Evolutionary conservation across 805 yeast species (phyloP), one percentile per base, ranked within the genome.

Genomic region (Ogataea siamensis): DNA sequence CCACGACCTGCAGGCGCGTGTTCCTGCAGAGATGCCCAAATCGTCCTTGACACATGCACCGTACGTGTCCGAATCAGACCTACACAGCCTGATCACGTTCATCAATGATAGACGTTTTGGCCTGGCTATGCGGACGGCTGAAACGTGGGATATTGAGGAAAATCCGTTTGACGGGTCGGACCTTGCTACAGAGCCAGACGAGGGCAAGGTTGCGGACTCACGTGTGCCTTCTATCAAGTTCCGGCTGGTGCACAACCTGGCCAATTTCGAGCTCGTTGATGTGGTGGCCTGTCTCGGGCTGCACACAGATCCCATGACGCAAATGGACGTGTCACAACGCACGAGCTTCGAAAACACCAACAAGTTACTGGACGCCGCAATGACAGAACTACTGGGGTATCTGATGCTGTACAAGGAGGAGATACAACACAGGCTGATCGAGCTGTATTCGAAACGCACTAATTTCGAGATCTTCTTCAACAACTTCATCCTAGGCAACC

Each of bases 11-110:
- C 76, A 70, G 45, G 87, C 86, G 0, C 63, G 66, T 4, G 57
- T 72, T 29, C 87, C 78, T 3, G 39, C 72, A 0, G 52, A 60
- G 19, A 55, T 71, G 28, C 76, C 87, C 4, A 67, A 66, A 3
- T 59, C 74, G 46, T 72, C 85, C 5, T 53, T 73, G 1, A 70
- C 74, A 2, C 71, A 73, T 0, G 68, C 73, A 21, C 77, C 80
- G 11, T 79, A 80, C 39, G 62, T 83, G 5, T 68, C 81, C 1
- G 57, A 76, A 34, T 75, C 76, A 12, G 81, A 81, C 49, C 59
- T 83, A 50, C 70, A 78, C 45, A 76, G 84, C 1, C 62, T 84
- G 32, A 70, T 83, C 8, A 64, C 80, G 3, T 82, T 73, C 44
- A 72, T 83, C 27, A 83, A 83, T 50, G 68, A 66, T 44, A 68